A percentile compares a stretch with the other conserved stretches of the same genome.
Evolutionary conservation across 1,139 yeast species (phyloP).

Genomic region (Saccharomycopsis phalli): DNA sequence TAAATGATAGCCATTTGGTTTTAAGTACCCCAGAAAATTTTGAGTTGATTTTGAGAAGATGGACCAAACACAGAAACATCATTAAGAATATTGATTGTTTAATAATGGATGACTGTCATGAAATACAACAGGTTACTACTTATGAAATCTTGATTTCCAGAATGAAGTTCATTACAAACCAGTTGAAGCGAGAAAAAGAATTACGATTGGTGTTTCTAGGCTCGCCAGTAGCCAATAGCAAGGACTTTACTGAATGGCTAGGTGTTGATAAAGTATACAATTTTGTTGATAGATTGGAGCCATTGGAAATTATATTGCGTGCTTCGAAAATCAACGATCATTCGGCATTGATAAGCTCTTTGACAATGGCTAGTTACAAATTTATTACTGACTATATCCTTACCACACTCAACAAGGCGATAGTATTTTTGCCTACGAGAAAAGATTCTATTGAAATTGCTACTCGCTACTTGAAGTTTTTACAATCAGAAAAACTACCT

Average conservation of each 20-base stretch:
- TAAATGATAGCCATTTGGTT: slow-evolving; percentile 57
- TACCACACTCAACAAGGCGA: slow-evolving; percentile 29
- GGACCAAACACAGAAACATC: slow-evolving; percentile 63
- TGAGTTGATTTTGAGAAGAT: slow-evolving; percentile 62
- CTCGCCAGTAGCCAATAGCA: slow-evolving; percentile 62
- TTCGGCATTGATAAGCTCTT: slow-evolving; percentile 42
- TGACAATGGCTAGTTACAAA: slow-evolving; percentile 42
- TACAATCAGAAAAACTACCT: slow-evolving; percentile 29
- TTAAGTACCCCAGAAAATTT: slow-evolving; percentile 75
- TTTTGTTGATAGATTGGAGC: slow-evolving; percentile 46
- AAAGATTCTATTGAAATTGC: slow-evolving; percentile 47
- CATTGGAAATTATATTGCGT: slow-evolving; percentile 53
- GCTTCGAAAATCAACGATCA: slow-evolving; percentile 38
- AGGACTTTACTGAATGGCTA: slow-evolving; percentile 81
- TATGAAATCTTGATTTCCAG: slow-evolving; percentile 70
- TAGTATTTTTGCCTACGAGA: slow-evolving; percentile 52
- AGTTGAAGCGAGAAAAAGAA: slow-evolving; percentile 35
- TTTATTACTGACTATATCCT: slow-evolving; percentile 26
- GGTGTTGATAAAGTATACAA: slow-evolving; percentile 52
- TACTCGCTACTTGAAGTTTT: slow-evolving; percentile 33
- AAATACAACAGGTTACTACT: slow-evolving; percentile 54
- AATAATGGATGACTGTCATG: slow-evolving; percentile 72
- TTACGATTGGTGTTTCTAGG: slow-evolving; percentile 61
- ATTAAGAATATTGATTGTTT: slow-evolving; percentile 60
- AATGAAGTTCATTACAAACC: slow-evolving; percentile 59